Evolutionary conservation across 345 rosid genomes (phyloP), one percentile per base, ranked within the genome.

Genomic region (Moringa oleifera): DNA sequence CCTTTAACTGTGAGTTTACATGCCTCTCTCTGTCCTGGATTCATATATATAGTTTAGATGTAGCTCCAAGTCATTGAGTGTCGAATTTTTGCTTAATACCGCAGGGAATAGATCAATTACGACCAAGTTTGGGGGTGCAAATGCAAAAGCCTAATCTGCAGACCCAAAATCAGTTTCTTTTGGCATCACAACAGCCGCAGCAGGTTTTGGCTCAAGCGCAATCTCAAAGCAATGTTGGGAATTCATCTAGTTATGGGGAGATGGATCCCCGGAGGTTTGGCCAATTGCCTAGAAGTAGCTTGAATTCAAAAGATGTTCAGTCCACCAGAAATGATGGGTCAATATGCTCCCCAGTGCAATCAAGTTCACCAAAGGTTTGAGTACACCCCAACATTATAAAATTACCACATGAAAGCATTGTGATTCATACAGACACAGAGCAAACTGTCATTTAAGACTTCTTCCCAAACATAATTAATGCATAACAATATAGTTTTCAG

Each of bases 291-390:
- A 64, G 79, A 62, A 70, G 79, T 56, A 71, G 65, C 75, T 65
- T 81, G 69, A 79, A 64, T 62, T 59, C 73, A 57, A 85, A 80
- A 66, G 91, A 85, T 73, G 81, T 71, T 57, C 91, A 79, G 31
- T 67, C 73, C 22, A 62, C 72, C 16, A 79, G 75, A 74, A 83
- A 83, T 61, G 83, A 83, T 63, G 91, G 84, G 66, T 65, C 88
- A 20, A 71, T 75, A 65, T 70, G 81, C 80, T 81, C 81, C 41
- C 86, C 88, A 18, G 68, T 67, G 56, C 83, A 76, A 53, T 77
- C 91, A 69, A 79, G 73, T 66, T 80, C 88, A 4, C 84, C 88
- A 31, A 77, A 81, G 88, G 91, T 84, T 62, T 68, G 71, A 45
- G 20, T 18, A 47, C 53, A 36, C 59, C 49, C 18, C 24, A 24